A percentile compares a stretch with the other conserved stretches of the same genome.
These are phyloP conservation scores for Lepidium aucheri DNA, from an alignment of 345 rosid genomes.

Conservation along the genomic window DNA sequence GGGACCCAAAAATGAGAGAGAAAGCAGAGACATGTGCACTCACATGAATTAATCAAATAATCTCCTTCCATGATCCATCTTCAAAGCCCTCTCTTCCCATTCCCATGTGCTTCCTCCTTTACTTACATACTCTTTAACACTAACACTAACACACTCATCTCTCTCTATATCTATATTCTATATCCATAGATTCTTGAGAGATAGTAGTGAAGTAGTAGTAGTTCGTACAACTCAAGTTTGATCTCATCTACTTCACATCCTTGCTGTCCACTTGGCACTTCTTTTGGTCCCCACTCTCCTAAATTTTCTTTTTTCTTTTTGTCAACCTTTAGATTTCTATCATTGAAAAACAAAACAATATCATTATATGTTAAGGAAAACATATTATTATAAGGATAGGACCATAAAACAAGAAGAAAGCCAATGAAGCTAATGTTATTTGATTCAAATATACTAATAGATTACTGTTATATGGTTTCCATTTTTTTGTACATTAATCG, in stretches of 20 bases:
- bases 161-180: too few species aligned
- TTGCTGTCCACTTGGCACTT: not conserved
- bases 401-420: not conserved
- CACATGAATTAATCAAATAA: constrained; percentile 15
- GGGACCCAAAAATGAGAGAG: constrained; percentile 5
- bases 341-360: not conserved
- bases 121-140: too few species aligned
- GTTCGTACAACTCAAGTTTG: not conserved
- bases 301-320: not conserved
- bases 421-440: not conserved
- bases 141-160: too few species aligned
- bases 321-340: not conserved
- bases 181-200: not conserved
- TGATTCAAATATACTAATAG: not conserved
- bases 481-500: not conserved
- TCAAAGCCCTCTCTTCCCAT: not conserved
- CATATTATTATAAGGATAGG: not conserved
- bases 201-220: not conserved
- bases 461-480: not conserved
- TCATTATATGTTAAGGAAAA: too few species aligned
- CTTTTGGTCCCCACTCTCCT: not conserved
- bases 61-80: constrained; percentile 3
- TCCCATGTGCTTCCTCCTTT: constrained; percentile 5
- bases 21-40: constrained; percentile 14
- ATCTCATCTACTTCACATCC: not conserved